A percentile compares a stretch with the other conserved stretches of the same genome.
Conservation (phyloP, 1,139 yeast genomes). For the Waltiozyma solani region DNA sequence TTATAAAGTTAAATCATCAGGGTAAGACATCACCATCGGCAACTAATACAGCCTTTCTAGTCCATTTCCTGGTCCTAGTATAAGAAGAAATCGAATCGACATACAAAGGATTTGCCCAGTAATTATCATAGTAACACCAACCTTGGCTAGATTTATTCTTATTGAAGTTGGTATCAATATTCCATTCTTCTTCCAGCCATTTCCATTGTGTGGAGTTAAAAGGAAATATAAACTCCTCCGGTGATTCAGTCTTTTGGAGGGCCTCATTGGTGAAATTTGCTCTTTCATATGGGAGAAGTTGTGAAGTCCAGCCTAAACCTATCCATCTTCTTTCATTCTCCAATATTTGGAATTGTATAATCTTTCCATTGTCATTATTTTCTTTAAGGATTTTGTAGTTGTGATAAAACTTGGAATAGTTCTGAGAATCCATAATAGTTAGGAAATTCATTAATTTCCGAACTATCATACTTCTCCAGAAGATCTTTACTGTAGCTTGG, state of each 20-base stretch:
- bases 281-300: conserved; percentile 42
- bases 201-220: conserved; percentile 40
- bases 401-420: conserved; percentile 10
- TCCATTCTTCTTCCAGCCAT: conserved; percentile 47
- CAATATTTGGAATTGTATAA: conserved; percentile 38
- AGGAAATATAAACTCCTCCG: conserved; percentile 38
- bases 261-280: conserved; percentile 36
- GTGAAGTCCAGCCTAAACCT: conserved; percentile 49
- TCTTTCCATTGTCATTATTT: conserved; percentile 33
- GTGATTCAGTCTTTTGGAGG: conserved; percentile 28
- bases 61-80: conserved; percentile 44
- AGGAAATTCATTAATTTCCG: conserved; percentile 25
- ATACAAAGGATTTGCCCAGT: conserved; percentile 35
- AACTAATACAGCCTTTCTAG: conserved; percentile 35
- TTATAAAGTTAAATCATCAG: background rate
- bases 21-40: conserved; percentile 21
- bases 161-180: conserved; percentile 29
- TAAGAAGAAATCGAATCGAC: conserved; percentile 40
- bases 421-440: conserved; percentile 35
- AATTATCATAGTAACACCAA: conserved; percentile 44
- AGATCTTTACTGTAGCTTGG: conserved; percentile 35
- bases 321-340: conserved; percentile 57
- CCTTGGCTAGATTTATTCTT: conserved; percentile 31
- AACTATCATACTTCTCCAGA: conserved; percentile 45
- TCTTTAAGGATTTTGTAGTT: conserved; percentile 29